Base-by-base conservation (phyloP, 1,139 yeast species). In the Geotrichum aggregatum region DNA sequence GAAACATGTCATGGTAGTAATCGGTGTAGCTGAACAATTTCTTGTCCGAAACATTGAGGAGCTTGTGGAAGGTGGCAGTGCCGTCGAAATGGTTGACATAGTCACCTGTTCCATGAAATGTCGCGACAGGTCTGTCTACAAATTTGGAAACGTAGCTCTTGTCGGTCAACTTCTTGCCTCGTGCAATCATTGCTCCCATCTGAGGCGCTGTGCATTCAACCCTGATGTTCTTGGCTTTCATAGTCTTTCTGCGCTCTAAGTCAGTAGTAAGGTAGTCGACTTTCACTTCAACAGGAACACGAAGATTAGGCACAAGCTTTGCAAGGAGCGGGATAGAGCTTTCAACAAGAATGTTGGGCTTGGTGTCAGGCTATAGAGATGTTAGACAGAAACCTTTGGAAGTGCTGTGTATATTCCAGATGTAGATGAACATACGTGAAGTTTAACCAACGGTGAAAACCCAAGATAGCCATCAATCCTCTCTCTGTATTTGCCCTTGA, bases 361-460 rank as follows among this genome's bases (percentile, higher is more conserved):
- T 69, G 0, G 91, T 76, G 26, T 76, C 68, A 11, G 63, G 61
- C 49, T 50, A 22, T 5, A 4, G 26, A 46, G 49, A 5, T 5
- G 49, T 40, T 45, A 38, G 28, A 47, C n/a, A 19, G 30, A 40
- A 11, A 44, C 36, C 24, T 28, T 46, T 6, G 14, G 13, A n/a
- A n/a, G n/a, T n/a, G n/a, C n/a, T n/a, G n/a, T n/a, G n/a, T n/a
- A n/a, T n/a, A n/a, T n/a, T n/a, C n/a, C n/a, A n/a, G n/a, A n/a
- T n/a, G n/a, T n/a, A n/a, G n/a, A n/a, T n/a, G n/a, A n/a, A 43
- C 46, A 3, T 47, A 47, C 49, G 62, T 83, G 86, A 50, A 85
- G 70, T 34, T 68, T 63, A 40, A 89, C 73, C 63, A 84, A 74
- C 0, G 98, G 97, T 1, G 85, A 91, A 35, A 78, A 72, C 1